These are phyloP conservation scores for Termitomyces sp. DNA, from an alignment of 768 basidiomycete species.

Conservation along the genomic window DNA sequence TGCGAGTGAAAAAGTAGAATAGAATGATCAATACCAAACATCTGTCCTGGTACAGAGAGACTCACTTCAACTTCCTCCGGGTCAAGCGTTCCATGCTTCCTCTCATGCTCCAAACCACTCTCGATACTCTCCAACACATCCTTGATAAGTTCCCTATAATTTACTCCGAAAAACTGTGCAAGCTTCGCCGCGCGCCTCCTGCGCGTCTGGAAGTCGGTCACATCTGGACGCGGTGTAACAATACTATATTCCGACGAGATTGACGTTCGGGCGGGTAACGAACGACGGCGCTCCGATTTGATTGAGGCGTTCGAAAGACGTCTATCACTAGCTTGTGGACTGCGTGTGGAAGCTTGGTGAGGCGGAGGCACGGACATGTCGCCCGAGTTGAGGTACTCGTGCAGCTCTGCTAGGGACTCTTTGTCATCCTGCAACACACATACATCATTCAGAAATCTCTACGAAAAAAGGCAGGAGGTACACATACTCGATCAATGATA, in stretches of 20 bases:
- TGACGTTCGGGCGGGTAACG: conserved; percentile 62
- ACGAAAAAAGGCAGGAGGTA: background rate
- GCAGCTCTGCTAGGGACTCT: conserved; percentile 67
- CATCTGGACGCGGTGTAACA: conserved; percentile 34
- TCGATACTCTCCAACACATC: conserved; percentile 82
- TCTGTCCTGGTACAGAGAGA: conserved; percentile 2
- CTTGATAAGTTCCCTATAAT: conserved; percentile 71
- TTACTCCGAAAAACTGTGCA: conserved; percentile 82
- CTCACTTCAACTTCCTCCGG: conserved; percentile 70
- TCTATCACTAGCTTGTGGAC: conserved; percentile 15
- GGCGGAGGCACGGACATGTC: conserved; percentile 16
- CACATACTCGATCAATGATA: conserved; percentile 70
- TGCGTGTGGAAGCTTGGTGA: conserved; percentile 19
- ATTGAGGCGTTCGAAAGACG: conserved; percentile 32
- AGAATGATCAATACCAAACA: conserved; percentile 7
- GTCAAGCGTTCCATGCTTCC: conserved; percentile 53
- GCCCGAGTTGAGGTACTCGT: conserved; percentile 50
- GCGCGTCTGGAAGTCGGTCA: conserved; percentile 61
- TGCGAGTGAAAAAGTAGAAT: conserved; percentile 16
- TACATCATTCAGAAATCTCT: background rate
- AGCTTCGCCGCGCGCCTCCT: conserved; percentile 77
- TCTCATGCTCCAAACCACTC: conserved; percentile 64
- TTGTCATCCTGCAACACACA: conserved; percentile 56
- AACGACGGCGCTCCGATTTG: conserved; percentile 61
- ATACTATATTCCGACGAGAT: conserved; percentile 45